These are phyloP conservation scores for Akanthomyces dipterigenus DNA, from an alignment of 2,329 filamentous ascomycete genomes.

Conservation along the genomic window DNA sequence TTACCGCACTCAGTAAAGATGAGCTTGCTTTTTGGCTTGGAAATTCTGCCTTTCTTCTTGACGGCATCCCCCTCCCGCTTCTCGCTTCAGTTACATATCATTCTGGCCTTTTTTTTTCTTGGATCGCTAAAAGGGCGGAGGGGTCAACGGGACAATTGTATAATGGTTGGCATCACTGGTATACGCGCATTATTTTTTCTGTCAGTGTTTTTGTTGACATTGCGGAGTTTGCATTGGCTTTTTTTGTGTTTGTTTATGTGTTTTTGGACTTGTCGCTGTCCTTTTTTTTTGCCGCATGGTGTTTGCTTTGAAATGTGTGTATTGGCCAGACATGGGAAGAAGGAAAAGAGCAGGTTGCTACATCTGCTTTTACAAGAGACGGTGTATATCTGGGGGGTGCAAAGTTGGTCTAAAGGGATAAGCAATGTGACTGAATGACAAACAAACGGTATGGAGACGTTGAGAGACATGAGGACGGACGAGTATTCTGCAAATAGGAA, in stretches of 20 bases:
- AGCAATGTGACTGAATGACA: not conserved
- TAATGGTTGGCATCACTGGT: constrained; percentile 3
- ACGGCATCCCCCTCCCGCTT: not conserved
- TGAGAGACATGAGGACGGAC: not conserved
- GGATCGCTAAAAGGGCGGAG: not conserved
- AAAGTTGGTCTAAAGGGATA: not conserved
- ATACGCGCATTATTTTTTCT: not conserved
- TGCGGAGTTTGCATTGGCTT: not conserved
- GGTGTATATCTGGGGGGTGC: not conserved
- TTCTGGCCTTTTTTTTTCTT: not conserved
- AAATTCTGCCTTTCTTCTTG: not conserved
- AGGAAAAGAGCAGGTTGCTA: not conserved
- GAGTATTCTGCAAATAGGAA: constrained; percentile 5
- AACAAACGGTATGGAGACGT: not conserved
- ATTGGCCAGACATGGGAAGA: too few species aligned
- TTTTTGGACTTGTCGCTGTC: not conserved
- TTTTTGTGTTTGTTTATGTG: not conserved
- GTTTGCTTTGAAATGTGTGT: not conserved
- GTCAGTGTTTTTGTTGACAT: not conserved
- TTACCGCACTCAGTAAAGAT: constrained; percentile 66
- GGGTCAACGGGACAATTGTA: not conserved
- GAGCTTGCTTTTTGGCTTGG: not conserved
- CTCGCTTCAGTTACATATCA: constrained; percentile 7
- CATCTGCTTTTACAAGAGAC: not conserved
- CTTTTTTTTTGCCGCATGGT: not conserved